Conservation (phyloP, 345 rosid genomes). For the Gossypium mustelinum region DNA sequence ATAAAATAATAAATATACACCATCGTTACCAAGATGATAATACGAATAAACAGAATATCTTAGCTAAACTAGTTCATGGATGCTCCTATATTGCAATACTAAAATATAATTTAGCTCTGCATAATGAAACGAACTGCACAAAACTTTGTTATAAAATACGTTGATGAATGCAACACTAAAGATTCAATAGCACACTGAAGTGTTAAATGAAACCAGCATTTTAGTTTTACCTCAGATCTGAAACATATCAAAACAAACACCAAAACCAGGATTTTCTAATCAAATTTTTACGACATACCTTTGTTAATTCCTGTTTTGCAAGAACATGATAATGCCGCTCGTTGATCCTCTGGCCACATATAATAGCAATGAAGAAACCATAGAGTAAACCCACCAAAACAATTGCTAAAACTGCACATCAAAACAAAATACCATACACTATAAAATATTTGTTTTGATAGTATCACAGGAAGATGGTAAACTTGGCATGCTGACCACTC, state of each 20-base stretch:
- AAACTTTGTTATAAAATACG: constrained; percentile 3
- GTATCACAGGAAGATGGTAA: not conserved
- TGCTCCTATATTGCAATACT: too few relatives aligned
- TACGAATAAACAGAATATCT: too few relatives aligned
- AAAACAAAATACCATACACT: not conserved
- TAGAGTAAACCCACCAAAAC: constrained; percentile 95
- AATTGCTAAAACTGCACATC: constrained; percentile 76
- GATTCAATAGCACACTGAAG: not conserved
- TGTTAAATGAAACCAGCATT: not conserved
- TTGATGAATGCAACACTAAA: not conserved
- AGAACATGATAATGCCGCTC: constrained; percentile 98
- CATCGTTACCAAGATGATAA: too few relatives aligned
- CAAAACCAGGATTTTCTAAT: not conserved
- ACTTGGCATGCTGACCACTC: not conserved
- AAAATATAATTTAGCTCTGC: too few relatives aligned
- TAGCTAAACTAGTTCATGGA: too few relatives aligned
- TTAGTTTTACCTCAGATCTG: not conserved
- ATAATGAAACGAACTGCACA: not conserved
- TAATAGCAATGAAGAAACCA: constrained; percentile 95
- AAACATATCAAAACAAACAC: not conserved
- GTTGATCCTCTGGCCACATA: constrained; percentile 96
- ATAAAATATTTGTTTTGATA: constrained; percentile 1
- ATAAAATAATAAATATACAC: not conserved
- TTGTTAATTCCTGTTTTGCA: constrained; percentile 96
- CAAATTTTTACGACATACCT: constrained; percentile 40